Evolutionary conservation across 768 basidiomycete genomes (phyloP), one percentile per base, ranked within the genome.

Genomic region (Tephrocybe rancida): DNA sequence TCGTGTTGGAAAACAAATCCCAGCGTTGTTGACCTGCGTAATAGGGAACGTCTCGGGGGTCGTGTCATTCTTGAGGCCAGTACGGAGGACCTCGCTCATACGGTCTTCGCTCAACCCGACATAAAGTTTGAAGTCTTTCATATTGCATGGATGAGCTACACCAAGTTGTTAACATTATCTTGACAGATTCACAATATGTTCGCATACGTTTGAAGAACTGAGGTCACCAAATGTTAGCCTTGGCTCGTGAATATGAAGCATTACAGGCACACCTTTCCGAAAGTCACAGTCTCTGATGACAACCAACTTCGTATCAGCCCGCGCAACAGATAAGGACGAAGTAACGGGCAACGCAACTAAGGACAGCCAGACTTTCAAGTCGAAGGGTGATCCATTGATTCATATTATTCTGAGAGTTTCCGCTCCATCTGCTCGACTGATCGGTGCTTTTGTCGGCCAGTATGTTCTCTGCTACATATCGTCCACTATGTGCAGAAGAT

Each of bases 61-160:
- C 2, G 72, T 52, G 56, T 90, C 87, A 59, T 92, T 90, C 67
- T 84, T 85, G 51, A 92, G 78, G 2, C 75, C 72, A 0, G 81
- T 67, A 45, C 83, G 82, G 9, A 92, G 71, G 29, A 88, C 81
- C 63, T 91, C 84, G 2, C 74, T 81, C 81, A 92, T 80, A 61
- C 81, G 79, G 59, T 89, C 84, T 54, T 82, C 77, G 21, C 79
- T 76, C 34, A 79, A 69, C 5, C 90, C 91, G 18, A 85, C 80
- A 53, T 81, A 84, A 10, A 92, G 63, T 65, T 85, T 86, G 74
- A 92, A 88, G 51, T 91, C 88, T 64, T 89, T 90, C 85, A 89
- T 85, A 61, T 91, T 91, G 64, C 91, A 92, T 27, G 89, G 88
- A 68, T 92, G 90, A 18, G 80, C 90, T 92, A 55, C n/a, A 54